Base-by-base conservation (phyloP, 2,329 filamentous ascomycete genomes). In the Xylariaceae sp. region DNA sequence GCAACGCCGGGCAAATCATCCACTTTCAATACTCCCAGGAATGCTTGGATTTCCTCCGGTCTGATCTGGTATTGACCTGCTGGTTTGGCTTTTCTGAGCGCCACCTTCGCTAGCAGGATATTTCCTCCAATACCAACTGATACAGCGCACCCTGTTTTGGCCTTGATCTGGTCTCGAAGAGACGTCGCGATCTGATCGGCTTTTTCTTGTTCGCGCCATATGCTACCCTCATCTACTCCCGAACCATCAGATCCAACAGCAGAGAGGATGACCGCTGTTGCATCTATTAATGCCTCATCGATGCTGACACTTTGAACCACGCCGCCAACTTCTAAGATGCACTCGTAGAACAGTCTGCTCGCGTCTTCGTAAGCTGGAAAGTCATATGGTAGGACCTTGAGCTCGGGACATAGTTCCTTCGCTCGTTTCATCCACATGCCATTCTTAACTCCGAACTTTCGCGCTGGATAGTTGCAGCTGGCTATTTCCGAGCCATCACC, bases 371-470 rank as follows among this genome's bases (percentile, higher is more conserved):
- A 99, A 0, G 87, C 93, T 1, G 89, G 88, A 70, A 97, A 99
- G 69, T 99, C 92, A 68, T 99, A 99, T 0, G 92, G 90, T n/a
- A 99, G 72, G 1, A 97, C 87, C 66, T 95, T 92, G 15, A 99
- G 78, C 18, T 91, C 85, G 0, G 93, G 88, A 69, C 92, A 99
- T 15, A 94, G 73, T 65, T 94, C 88, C 60, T 88, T 80, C 0
- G 94, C 94, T 39, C 83, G 82, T 72, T 93, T 95, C 93, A 99
- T 97, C 94, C 95, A 99, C 94, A 97, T 99, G 44, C 95, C 95
- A 67, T 99, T 99, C 71, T 92, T 96, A 57, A 99, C 81, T 1
- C 93, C 93, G 67, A 87, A 94, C 37, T 84, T 81, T 44, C 94
- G 85, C 5, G 95, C 94, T 17, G 88, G 86, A 71, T 99, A 99